Evolutionary conservation across 1,284 basidiomycete species (phyloP).

Genomic region (Phaffia rhodozyma): DNA sequence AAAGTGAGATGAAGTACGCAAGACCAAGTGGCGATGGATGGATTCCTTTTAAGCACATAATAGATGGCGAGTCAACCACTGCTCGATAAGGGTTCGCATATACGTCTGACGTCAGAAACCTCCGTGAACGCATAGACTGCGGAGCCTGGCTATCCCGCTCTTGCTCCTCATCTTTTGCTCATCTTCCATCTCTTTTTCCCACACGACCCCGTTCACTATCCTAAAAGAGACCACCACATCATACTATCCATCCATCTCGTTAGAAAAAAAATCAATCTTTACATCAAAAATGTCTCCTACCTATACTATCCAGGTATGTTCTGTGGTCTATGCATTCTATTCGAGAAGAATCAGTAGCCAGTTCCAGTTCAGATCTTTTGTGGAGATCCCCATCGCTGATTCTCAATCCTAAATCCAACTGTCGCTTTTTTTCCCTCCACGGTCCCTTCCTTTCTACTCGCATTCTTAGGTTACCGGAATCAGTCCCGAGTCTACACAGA

Average conservation of each 20-base stretch:
- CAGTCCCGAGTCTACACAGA: constrained; percentile 34
- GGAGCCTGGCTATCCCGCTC: background rate
- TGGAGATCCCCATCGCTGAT: background rate
- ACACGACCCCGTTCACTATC: background rate
- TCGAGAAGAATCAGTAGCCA: too few species aligned
- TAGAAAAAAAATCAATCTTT: too few species aligned
- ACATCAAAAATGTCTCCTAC: constrained; percentile 4
- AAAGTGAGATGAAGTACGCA: background rate
- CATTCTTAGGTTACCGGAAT: constrained; percentile 35
- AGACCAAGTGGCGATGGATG: background rate
- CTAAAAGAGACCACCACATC: background rate
- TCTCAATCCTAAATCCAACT: background rate
- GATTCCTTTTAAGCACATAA: too few species aligned
- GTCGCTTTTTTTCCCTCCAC: background rate
- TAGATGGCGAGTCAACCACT: background rate
- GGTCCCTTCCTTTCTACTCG: background rate
- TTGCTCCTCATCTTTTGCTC: background rate
- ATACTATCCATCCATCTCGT: background rate
- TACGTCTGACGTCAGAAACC: too few species aligned
- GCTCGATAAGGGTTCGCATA: too few species aligned
- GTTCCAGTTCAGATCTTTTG: background rate
- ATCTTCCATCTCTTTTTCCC: background rate
- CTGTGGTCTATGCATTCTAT: background rate
- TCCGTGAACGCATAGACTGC: too few species aligned
- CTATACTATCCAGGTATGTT: constrained; percentile 15